Evolutionary conservation across 2,329 filamentous ascomycete species (phyloP).

Genomic region (Neonectria faginata): DNA sequence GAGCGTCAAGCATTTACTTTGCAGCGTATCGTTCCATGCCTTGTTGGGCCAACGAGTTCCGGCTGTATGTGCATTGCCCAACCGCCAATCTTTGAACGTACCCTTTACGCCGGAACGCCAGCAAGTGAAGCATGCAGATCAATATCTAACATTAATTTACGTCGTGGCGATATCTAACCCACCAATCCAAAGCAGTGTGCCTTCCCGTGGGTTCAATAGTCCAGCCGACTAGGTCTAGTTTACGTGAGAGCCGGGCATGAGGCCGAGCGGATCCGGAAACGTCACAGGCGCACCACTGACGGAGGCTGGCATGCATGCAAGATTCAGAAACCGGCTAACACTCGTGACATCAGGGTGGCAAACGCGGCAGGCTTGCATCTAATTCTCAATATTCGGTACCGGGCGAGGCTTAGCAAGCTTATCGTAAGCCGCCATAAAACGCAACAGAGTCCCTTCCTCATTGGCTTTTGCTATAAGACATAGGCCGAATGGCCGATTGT

Average conservation of each 20-base stretch:
- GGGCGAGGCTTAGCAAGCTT: constrained; percentile 2
- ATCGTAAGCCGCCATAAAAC: constrained; percentile 14
- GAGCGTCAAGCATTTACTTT: no score
- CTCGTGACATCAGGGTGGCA: background rate
- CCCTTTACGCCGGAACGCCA: background rate
- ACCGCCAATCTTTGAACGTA: background rate
- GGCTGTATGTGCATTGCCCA: background rate
- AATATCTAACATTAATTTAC: background rate
- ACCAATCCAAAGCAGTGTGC: background rate
- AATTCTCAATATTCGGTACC: constrained; percentile 1
- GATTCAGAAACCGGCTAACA: background rate
- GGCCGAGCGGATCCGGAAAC: background rate
- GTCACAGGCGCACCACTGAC: background rate
- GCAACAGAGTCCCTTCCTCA: background rate
- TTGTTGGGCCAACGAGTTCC: background rate
- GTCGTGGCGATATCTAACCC: background rate
- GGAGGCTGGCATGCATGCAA: background rate
- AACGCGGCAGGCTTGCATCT: background rate
- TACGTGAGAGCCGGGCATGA: background rate
- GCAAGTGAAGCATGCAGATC: background rate
- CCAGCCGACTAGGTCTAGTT: background rate
- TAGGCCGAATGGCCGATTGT: constrained; percentile 9
- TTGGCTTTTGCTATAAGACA: constrained; percentile 7
- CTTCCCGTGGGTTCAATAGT: background rate
- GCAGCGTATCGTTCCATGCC: no score